Evolutionary conservation across 768 basidiomycete species (phyloP).

Genomic region (Pleurotus salmoneostramineus): DNA sequence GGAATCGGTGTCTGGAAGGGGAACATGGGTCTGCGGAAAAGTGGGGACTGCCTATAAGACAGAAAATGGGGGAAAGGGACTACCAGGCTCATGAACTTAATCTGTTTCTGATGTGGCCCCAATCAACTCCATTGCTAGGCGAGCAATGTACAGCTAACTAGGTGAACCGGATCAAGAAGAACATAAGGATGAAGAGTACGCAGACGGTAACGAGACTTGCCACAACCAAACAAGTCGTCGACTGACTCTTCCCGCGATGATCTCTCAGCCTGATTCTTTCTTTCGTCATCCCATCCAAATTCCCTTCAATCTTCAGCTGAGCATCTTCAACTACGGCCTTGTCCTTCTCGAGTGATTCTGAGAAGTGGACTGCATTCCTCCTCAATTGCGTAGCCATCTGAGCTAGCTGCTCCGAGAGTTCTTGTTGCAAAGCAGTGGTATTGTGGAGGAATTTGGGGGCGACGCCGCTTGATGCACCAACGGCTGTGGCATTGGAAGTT

Average conservation of each 20-base stretch:
- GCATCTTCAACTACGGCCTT: slow-evolving; percentile 64
- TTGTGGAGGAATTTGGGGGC: slow-evolving; percentile 43
- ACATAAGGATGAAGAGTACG: slow-evolving; percentile 67
- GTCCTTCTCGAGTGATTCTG: slow-evolving; percentile 69
- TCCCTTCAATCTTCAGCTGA: slow-evolving; percentile 69
- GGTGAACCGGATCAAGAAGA: slow-evolving; percentile 68
- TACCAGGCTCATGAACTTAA: no score
- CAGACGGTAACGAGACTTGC: slow-evolving; percentile 62
- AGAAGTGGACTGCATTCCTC: slow-evolving; percentile 78
- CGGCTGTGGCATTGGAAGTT: slow-evolving; percentile 23
- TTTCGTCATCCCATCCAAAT: slow-evolving; percentile 64
- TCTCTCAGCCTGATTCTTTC: slow-evolving; percentile 59
- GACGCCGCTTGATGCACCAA: slow-evolving; percentile 18
- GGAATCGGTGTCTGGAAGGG: no score
- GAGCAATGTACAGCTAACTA: slow-evolving; percentile 7
- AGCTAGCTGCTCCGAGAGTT: slow-evolving; percentile 70
- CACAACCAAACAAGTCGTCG: slow-evolving; percentile 72
- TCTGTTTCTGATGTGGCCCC: neutral
- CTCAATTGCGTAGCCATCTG: slow-evolving; percentile 88
- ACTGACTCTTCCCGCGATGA: slow-evolving; percentile 57
- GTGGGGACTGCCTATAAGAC: neutral
- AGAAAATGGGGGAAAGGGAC: no score
- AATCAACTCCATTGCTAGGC: neutral
- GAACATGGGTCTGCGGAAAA: no score
- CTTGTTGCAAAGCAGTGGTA: slow-evolving; percentile 65